A percentile compares a stretch with the other conserved stretches of the same genome.
Conservation (phyloP, 805 yeast species). For the Jamesozyma spencerorum region DNA sequence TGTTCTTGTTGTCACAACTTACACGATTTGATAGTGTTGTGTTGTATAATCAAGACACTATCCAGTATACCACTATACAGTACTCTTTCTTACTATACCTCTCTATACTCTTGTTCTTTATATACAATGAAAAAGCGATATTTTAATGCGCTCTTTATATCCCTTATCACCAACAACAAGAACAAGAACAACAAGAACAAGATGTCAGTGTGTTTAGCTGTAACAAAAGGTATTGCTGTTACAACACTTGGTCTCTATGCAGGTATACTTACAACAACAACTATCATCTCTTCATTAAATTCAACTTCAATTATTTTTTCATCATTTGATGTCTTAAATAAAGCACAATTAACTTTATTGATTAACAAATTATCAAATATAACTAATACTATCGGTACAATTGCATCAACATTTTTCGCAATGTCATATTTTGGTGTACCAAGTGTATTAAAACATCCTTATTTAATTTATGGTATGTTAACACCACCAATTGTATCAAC, state of each 20-base stretch:
- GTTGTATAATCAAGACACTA: too few relatives aligned
- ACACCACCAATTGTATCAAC: conserved; percentile 16
- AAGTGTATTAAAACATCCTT: conserved; percentile 56
- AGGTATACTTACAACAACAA: conserved; percentile 33
- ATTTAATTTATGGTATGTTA: conserved; percentile 50
- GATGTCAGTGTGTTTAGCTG: conserved; percentile 48
- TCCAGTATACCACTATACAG: too few relatives aligned
- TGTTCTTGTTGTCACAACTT: too few relatives aligned
- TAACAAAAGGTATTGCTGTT: conserved; percentile 54
- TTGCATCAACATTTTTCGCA: conserved; percentile 43
- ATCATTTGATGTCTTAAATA: conserved; percentile 15
- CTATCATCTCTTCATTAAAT: conserved; percentile 9
- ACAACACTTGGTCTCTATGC: conserved; percentile 61
- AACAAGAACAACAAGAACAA: neutral
- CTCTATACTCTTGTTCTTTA: too few relatives aligned
- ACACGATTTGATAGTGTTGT: too few relatives aligned
- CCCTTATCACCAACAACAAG: too few relatives aligned
- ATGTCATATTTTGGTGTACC: conserved; percentile 52
- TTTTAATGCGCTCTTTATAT: too few relatives aligned
- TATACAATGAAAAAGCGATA: too few relatives aligned
- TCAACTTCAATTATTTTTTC: conserved; percentile 11
- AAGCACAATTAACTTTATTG: conserved; percentile 6
- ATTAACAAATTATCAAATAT: conserved; percentile 11
- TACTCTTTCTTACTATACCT: too few relatives aligned
- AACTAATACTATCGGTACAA: conserved; percentile 33